Percentiles rank a stretch among this genome's conserved stretches.
Conservation (phyloP, 257 asterid genomes). For the Ehretia macrophylla region DNA sequence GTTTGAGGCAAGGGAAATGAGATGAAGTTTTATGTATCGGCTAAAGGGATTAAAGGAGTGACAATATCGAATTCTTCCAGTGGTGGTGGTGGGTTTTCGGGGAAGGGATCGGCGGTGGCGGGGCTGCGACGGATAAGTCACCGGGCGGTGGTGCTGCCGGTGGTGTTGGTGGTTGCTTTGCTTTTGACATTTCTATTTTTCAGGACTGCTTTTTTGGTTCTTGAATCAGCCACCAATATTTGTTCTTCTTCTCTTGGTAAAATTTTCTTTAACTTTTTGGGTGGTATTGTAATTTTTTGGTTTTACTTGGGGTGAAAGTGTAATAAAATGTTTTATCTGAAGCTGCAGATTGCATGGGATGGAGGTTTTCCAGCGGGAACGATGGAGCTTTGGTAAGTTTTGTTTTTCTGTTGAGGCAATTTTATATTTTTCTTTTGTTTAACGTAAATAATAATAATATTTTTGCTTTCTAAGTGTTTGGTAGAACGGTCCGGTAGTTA, state of each 20-base stretch:
- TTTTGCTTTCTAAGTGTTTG: too few relatives aligned
- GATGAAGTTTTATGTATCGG: slow-evolving; percentile 52
- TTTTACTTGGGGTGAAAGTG: slow-evolving; percentile 3
- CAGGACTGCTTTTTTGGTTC: slow-evolving; percentile 52
- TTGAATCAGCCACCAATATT: slow-evolving; percentile 55
- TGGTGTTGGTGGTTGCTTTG: slow-evolving; percentile 41
- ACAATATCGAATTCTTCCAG: slow-evolving; percentile 27
- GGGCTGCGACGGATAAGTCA: slow-evolving; percentile 39
- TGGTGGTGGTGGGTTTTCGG: slow-evolving; percentile 25
- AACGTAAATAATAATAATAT: too few relatives aligned
- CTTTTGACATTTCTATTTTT: slow-evolving; percentile 52
- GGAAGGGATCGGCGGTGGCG: slow-evolving; percentile 28
- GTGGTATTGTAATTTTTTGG: slow-evolving; percentile 4
- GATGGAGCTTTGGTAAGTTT: slow-evolving; percentile 51
- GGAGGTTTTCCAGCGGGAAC: slow-evolving; percentile 81
- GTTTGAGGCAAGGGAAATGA: too few relatives aligned
- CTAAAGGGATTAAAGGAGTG: slow-evolving; percentile 44
- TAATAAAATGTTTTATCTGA: slow-evolving; percentile 10
- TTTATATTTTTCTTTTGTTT: too few relatives aligned
- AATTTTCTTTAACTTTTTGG: not conserved
- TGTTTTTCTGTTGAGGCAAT: too few relatives aligned
- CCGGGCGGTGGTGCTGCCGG: slow-evolving; percentile 49
- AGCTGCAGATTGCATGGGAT: slow-evolving; percentile 55
- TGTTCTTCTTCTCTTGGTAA: slow-evolving; percentile 72
- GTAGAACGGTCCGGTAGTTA: too few relatives aligned